Percentiles rank a stretch among this genome's conserved stretches.
These are phyloP conservation scores for Botryosphaeria dothidea DNA, from an alignment of 2,329 filamentous ascomycete species.

Conservation along the genomic window DNA sequence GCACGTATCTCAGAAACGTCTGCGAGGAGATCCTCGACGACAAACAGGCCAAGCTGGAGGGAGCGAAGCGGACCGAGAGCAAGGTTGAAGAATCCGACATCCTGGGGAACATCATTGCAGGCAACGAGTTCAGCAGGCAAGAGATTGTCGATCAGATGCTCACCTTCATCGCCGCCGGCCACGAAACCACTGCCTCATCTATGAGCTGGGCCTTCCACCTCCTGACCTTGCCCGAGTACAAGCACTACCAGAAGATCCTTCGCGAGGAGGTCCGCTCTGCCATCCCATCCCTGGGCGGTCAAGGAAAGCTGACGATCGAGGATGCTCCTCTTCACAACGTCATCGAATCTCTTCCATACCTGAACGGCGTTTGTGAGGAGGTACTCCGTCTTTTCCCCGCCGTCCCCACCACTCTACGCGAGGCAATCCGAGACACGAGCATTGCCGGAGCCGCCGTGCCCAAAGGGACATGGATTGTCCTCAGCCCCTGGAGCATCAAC, in stretches of 20 bases:
- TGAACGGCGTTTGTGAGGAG: slow-evolving; percentile 43
- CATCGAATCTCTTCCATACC: slow-evolving; percentile 35
- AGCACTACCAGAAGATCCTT: slow-evolving; percentile 59
- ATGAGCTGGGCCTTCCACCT: slow-evolving; percentile 70
- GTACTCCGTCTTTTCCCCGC: slow-evolving; percentile 43
- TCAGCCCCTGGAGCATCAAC: slow-evolving; percentile 35
- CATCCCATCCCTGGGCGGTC: background rate
- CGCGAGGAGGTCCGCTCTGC: slow-evolving; percentile 61
- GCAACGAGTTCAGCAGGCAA: slow-evolving; percentile 45
- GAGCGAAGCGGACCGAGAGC: background rate
- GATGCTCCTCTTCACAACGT: slow-evolving; percentile 22
- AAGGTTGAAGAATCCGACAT: slow-evolving; percentile 30
- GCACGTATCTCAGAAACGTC: slow-evolving; percentile 34
- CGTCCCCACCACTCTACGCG: slow-evolving; percentile 36
- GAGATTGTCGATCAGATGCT: slow-evolving; percentile 50
- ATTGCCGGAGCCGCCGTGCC: slow-evolving; percentile 26
- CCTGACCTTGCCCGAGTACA: slow-evolving; percentile 62
- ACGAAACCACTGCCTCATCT: slow-evolving; percentile 71
- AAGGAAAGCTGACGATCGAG: background rate
- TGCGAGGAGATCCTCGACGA: slow-evolving; percentile 44
- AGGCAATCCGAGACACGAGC: background rate
- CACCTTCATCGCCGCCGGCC: slow-evolving; percentile 54
- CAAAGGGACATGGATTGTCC: slow-evolving; percentile 30
- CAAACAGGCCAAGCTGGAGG: slow-evolving; percentile 35
- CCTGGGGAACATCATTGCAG: slow-evolving; percentile 47